Evolutionary conservation across 164 flowering plant species (phyloP).

Genomic region (Magnolia changhungtana): DNA sequence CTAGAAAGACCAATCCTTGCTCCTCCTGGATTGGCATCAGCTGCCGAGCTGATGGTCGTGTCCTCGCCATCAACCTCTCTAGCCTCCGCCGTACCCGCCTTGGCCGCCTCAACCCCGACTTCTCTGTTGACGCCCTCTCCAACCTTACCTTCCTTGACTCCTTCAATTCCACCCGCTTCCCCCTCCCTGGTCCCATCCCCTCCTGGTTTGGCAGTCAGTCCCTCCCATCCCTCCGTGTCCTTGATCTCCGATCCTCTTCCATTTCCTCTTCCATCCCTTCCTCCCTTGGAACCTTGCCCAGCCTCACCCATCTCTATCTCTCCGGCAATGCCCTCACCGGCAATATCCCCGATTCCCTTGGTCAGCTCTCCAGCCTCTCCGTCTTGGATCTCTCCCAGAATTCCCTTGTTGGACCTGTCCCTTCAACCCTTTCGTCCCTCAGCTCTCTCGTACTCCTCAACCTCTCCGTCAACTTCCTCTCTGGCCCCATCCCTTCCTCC

Average conservation of each 20-base stretch:
- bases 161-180: slow-evolving; percentile 66
- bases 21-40: slow-evolving; percentile 52
- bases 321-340: slow-evolving; percentile 48
- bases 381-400: slow-evolving; percentile 41
- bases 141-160: slow-evolving; percentile 44
- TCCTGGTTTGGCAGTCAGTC: slow-evolving; percentile 51
- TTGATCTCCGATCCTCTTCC: slow-evolving; percentile 62
- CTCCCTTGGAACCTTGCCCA: slow-evolving; percentile 38
- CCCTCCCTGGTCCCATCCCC: slow-evolving; percentile 69
- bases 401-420: slow-evolving; percentile 37
- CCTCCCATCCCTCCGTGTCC: slow-evolving; percentile 40
- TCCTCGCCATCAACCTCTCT: slow-evolving; percentile 46
- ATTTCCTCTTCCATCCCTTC: slow-evolving; percentile 52
- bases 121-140: slow-evolving; percentile 54
- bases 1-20: slow-evolving; percentile 65
- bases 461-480: slow-evolving; percentile 38
- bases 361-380: slow-evolving; percentile 20
- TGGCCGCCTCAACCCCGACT: slow-evolving; percentile 43
- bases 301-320: slow-evolving; percentile 35
- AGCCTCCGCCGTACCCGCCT: slow-evolving; percentile 50
- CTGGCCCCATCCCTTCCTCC: slow-evolving; percentile 46
- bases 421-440: slow-evolving; percentile 24
- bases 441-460: slow-evolving; percentile 27
- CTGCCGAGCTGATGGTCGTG: slow-evolving; percentile 47
- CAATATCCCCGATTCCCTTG: slow-evolving; percentile 30